A percentile compares a stretch with the other conserved stretches of the same genome.
Evolutionary conservation across 1,284 basidiomycete species (phyloP).

Genomic region (Microbotryum scabiosae): DNA sequence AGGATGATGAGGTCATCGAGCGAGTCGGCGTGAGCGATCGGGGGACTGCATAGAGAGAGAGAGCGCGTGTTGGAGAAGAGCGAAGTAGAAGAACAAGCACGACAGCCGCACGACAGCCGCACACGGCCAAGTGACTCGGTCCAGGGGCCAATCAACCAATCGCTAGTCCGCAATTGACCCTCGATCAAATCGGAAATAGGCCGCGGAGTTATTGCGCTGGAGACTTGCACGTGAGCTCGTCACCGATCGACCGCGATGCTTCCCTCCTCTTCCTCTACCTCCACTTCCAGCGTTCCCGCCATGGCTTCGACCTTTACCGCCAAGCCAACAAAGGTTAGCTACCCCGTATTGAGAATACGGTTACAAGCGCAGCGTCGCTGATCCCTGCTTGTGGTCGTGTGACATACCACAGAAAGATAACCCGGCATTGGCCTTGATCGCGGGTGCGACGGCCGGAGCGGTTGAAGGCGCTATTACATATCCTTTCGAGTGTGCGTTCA

Average conservation of each 20-base stretch:
- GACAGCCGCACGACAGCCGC: too few species aligned
- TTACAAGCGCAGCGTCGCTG: neutral
- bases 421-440: slow-evolving; percentile 49
- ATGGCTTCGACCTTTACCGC: slow-evolving; percentile 9
- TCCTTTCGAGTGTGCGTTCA: slow-evolving; percentile 62
- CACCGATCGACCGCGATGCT: neutral
- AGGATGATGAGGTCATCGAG: too few species aligned
- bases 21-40: neutral
- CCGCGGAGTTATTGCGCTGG: too few species aligned
- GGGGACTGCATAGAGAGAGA: neutral
- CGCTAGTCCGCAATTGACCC: neutral
- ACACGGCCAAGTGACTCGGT: too few species aligned
- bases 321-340: slow-evolving; percentile 8
- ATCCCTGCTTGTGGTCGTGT: neutral
- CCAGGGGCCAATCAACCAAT: too few species aligned
- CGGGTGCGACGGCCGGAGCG: slow-evolving; percentile 88
- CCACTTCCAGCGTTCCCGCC: too few species aligned
- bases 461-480: slow-evolving; percentile 69
- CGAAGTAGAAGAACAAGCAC: too few species aligned
- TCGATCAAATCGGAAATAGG: neutral
- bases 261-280: too few species aligned
- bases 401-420: slow-evolving; percentile 16
- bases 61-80: neutral
- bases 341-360: neutral
- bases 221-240: neutral